phyloP scores from a whole-genome alignment of 2,329 filamentous ascomycete genomes.

The Hypoxylon sp. region DNA sequence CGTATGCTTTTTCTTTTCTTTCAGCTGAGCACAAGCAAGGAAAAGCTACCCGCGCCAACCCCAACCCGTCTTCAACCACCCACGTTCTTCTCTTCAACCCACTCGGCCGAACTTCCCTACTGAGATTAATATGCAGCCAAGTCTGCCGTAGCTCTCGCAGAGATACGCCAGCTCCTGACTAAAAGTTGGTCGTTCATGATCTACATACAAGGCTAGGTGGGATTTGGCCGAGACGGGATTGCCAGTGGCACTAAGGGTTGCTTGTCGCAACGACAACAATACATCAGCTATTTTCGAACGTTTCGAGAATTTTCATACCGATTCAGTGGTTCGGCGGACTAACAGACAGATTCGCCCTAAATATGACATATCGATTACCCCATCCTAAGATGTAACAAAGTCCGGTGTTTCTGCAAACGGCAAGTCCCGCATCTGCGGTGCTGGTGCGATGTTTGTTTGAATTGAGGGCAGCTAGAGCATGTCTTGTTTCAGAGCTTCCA shows the following conservation, averaged over 20 bases:
- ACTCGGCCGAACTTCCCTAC: constrained; percentile 26
- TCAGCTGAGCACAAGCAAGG: constrained; percentile 25
- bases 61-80: constrained; percentile 27
- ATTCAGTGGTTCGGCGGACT: constrained; percentile 5
- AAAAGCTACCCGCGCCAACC: constrained; percentile 34
- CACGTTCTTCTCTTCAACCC: constrained; percentile 20
- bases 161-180: constrained; percentile 36
- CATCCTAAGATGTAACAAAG: constrained; percentile 14
- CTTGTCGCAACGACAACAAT: constrained; percentile 2
- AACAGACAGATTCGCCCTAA: neutral
- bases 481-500: constrained; percentile 38
- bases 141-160: neutral
- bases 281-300: neutral
- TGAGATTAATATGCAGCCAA: constrained; percentile 14
- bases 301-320: constrained; percentile 9
- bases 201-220: constrained; percentile 36
- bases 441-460: constrained; percentile 39
- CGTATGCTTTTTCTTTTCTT: constrained; percentile 30
- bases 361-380: constrained; percentile 4
- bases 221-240: constrained; percentile 42
- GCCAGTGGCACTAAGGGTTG: constrained; percentile 7
- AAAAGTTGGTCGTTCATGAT: constrained; percentile 19
- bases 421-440: constrained; percentile 19
- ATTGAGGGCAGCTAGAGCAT: constrained; percentile 31
- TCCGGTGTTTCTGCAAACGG: constrained; percentile 41